Conservation (phyloP, 2,329 filamentous ascomycete species). For the Trichoderma cornu-damae region DNA sequence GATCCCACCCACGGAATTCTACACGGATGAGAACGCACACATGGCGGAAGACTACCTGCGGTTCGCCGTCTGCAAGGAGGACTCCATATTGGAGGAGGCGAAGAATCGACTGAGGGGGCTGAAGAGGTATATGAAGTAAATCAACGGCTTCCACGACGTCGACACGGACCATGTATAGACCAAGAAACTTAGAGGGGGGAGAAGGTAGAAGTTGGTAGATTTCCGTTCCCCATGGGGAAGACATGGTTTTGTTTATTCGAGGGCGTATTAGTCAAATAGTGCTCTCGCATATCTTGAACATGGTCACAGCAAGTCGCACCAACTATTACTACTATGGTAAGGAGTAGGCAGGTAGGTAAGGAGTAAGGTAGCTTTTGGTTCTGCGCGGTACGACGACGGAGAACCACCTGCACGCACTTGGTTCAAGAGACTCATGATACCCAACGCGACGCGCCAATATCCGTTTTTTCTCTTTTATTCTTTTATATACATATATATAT, state of each 20-base stretch:
- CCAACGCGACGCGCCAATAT: no score
- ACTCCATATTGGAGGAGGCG: constrained; percentile 73
- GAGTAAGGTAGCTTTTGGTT: no score
- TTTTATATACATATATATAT: no score
- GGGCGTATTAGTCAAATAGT: not conserved
- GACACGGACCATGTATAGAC: not conserved
- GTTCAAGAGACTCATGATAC: no score
- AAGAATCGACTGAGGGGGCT: constrained; percentile 69
- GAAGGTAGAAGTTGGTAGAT: not conserved
- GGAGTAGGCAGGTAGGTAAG: no score
- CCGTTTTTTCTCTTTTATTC: no score
- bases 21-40: constrained; percentile 75
- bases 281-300: no score
- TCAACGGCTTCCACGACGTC: not conserved
- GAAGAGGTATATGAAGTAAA: constrained; percentile 60
- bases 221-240: constrained; percentile 5
- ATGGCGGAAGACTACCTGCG: constrained; percentile 90
- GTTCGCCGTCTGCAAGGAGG: constrained; percentile 94
- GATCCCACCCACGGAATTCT: constrained; percentile 96
- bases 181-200: no score
- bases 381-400: no score
- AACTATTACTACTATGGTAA: no score
- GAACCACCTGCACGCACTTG: no score
- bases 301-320: no score
- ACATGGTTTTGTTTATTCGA: not conserved